Percentiles rank a stretch among this genome's conserved stretches.
These are phyloP conservation scores for Verticillium nubilum DNA, from an alignment of 2,329 filamentous ascomycete species.

Conservation along the genomic window DNA sequence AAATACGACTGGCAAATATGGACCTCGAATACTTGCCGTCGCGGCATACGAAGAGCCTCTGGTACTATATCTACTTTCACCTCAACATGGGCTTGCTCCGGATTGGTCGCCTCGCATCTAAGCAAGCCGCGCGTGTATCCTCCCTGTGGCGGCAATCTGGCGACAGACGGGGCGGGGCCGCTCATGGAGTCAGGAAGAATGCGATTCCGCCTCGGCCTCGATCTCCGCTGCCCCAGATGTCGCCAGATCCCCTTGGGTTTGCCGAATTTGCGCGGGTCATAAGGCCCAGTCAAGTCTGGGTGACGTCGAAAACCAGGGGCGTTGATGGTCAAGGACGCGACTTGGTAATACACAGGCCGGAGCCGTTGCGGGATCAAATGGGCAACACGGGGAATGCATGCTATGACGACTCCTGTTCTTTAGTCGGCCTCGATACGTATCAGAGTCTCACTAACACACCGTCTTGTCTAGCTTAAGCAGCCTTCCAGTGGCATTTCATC, in stretches of 20 bases:
- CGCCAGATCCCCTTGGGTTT: not conserved
- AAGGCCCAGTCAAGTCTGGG: not conserved
- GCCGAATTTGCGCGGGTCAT: not conserved
- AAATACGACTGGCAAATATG: not conserved
- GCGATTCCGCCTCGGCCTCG: too few species aligned
- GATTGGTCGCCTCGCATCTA: too few species aligned
- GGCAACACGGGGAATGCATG: too few species aligned
- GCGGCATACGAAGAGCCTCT: not conserved
- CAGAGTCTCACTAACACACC: not conserved
- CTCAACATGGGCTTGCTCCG: too few species aligned
- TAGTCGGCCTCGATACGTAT: not conserved
- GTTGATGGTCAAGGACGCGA: not conserved
- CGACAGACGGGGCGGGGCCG: not conserved
- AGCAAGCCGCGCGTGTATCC: too few species aligned
- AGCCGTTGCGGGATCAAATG: not conserved
- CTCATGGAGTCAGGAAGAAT: not conserved
- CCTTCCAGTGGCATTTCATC: slow-evolving; percentile 25
- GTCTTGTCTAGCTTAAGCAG: slow-evolving; percentile 24
- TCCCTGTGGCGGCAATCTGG: too few species aligned
- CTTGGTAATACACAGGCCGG: not conserved
- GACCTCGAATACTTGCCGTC: not conserved
- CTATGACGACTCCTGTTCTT: too few species aligned
- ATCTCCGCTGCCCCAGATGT: not conserved
- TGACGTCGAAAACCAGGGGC: not conserved
- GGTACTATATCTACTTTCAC: too few species aligned